phyloP scores from a whole-genome alignment of 352 stramenopile genomes.

The Phytophthora pluvialis region DNA sequence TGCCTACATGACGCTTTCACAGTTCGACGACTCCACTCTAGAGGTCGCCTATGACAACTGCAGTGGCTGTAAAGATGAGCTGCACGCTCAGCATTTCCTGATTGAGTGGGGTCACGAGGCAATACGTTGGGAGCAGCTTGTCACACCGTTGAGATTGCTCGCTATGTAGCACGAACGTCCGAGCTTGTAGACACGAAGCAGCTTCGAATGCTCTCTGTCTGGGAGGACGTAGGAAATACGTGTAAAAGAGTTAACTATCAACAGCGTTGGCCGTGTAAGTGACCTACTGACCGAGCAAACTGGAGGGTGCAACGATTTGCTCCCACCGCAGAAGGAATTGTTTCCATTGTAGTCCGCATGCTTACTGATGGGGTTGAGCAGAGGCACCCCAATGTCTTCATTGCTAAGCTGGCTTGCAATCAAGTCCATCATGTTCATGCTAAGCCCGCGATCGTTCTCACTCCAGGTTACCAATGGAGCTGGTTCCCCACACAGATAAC shows the following conservation, averaged over 20 bases:
- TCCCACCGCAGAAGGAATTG: not conserved
- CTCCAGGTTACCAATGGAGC: conserved; percentile 7
- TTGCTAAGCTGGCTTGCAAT: not conserved
- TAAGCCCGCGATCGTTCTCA: conserved; percentile 8
- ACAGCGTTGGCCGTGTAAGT: too few relatives aligned
- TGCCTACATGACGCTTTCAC: conserved; percentile 29
- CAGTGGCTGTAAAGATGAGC: conserved; percentile 38
- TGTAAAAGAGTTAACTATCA: too few relatives aligned
- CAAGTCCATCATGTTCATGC: conserved; percentile 19
- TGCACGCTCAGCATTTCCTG: conserved; percentile 52
- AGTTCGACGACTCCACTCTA: conserved; percentile 35
- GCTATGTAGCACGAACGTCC: not conserved
- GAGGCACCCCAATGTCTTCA: not conserved
- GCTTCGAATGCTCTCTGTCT: too few relatives aligned
- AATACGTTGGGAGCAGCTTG: conserved; percentile 59
- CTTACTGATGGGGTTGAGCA: not conserved
- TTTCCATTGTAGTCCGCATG: not conserved
- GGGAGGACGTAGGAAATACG: too few relatives aligned
- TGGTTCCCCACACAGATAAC: not conserved
- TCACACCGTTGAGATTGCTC: conserved; percentile 36
- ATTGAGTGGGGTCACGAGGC: conserved; percentile 54
- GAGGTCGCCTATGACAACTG: conserved; percentile 40
- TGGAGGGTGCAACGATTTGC: not conserved
- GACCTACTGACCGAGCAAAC: not conserved
- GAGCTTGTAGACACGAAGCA: too few relatives aligned